These are phyloP conservation scores for Coprinellus micaceus DNA, from an alignment of 768 basidiomycete genomes.

Conservation along the genomic window DNA sequence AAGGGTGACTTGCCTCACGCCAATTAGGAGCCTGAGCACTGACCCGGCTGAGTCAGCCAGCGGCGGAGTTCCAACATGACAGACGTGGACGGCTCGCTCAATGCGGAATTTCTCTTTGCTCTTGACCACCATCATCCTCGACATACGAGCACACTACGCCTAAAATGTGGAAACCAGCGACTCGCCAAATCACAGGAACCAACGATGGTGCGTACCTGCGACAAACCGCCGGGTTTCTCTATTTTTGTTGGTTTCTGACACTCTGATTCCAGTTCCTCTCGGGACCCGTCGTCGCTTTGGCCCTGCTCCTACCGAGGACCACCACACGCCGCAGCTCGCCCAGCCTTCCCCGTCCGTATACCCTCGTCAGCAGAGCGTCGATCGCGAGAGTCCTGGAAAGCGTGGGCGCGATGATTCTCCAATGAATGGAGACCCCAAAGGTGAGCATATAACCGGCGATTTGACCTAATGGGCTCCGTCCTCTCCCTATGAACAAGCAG, in stretches of 20 bases:
- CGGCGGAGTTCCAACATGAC: slow-evolving; percentile 33
- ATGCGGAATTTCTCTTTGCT: slow-evolving; percentile 22
- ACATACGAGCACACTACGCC: slow-evolving; percentile 32
- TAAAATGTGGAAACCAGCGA: slow-evolving; percentile 85
- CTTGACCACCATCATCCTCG: slow-evolving; percentile 27
- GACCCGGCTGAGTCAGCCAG: slow-evolving; percentile 21
- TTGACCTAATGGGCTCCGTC: background rate
- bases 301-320: slow-evolving; percentile 79
- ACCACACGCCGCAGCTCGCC: slow-evolving; percentile 77
- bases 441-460: slow-evolving; percentile 51
- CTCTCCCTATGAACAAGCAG: background rate
- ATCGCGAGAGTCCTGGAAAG: slow-evolving; percentile 53
- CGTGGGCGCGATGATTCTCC: slow-evolving; percentile 69
- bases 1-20: background rate
- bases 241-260: slow-evolving; percentile 11
- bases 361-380: slow-evolving; percentile 60
- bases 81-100: slow-evolving; percentile 9
- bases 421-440: slow-evolving; percentile 56
- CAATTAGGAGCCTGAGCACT: background rate
- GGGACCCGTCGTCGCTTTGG: slow-evolving; percentile 90
- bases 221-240: slow-evolving; percentile 4
- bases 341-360: slow-evolving; percentile 86
- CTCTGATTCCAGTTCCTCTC: slow-evolving; percentile 58
- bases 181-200: slow-evolving; percentile 86
- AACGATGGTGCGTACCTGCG: slow-evolving; percentile 72